Evolutionary conservation across 108 stramenopile genomes (phyloP).

Genomic region (Pseudonitzschia pungens): DNA sequence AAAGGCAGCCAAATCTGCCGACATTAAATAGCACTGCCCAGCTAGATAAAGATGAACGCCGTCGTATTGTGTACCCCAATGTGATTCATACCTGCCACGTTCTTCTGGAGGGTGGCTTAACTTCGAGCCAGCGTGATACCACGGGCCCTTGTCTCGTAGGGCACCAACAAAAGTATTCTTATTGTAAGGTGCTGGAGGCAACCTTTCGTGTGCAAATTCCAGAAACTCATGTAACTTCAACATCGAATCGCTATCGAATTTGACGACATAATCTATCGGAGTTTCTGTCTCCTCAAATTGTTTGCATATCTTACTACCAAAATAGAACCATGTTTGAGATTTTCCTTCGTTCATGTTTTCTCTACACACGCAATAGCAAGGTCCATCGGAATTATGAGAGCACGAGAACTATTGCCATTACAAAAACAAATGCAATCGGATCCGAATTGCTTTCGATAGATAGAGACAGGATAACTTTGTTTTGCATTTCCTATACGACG

Average conservation of each 20-base stretch:
- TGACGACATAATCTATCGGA: constrained; percentile 44
- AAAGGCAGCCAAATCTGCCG: constrained; percentile 32
- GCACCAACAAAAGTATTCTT: constrained; percentile 37
- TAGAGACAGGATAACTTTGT: neutral
- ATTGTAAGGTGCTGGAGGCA: constrained; percentile 43
- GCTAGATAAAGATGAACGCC: constrained; percentile 51
- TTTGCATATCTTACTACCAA: constrained; percentile 31
- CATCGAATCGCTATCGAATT: constrained; percentile 49
- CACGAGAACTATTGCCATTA: neutral
- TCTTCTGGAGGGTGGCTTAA: constrained; percentile 14
- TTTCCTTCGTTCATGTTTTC: constrained; percentile 65
- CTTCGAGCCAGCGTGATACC: constrained; percentile 22
- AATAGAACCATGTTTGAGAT: constrained; percentile 45
- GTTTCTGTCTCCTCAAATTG: constrained; percentile 18
- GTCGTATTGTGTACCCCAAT: constrained; percentile 36
- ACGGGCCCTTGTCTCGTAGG: constrained; percentile 48
- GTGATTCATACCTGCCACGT: constrained; percentile 22
- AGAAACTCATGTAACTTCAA: constrained; percentile 48
- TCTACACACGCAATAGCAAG: constrained; percentile 11
- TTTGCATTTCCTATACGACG: neutral
- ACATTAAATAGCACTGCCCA: constrained; percentile 47
- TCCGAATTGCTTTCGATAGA: neutral
- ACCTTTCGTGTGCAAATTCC: constrained; percentile 36
- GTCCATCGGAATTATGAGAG: constrained; percentile 9
- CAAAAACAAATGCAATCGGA: neutral